A percentile compares a stretch with the other conserved stretches of the same genome.
phyloP scores from a whole-genome alignment of 306 rosid genomes.

The Pachyrhizus erosus region DNA sequence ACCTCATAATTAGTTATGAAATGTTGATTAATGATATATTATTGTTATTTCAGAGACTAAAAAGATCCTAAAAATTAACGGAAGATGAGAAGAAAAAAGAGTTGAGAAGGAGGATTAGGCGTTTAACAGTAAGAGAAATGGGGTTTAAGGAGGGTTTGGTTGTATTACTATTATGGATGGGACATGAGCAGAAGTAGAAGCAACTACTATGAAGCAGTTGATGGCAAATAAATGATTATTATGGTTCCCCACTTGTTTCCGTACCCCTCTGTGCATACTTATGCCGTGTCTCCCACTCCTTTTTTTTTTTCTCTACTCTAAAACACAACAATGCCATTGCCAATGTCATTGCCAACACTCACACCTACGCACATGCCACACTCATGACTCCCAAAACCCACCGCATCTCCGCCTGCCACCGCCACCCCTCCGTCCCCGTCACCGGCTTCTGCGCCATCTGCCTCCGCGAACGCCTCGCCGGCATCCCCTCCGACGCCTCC shows the following conservation, averaged over 20 bases:
- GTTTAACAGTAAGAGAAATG: too few relatives aligned
- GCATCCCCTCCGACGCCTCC: constrained; percentile 49
- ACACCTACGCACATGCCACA: background rate
- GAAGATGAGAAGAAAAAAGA: background rate
- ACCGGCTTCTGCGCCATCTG: constrained; percentile 89
- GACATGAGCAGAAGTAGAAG: too few relatives aligned
- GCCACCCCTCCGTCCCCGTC: constrained; percentile 71
- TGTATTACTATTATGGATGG: background rate
- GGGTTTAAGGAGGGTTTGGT: background rate
- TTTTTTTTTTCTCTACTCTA: background rate
- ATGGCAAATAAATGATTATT: background rate
- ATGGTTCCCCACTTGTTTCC: background rate
- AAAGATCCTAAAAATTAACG: too few relatives aligned
- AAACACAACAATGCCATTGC: background rate
- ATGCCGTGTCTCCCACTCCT: background rate
- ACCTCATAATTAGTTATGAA: too few relatives aligned
- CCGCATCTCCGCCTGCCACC: constrained; percentile 73
- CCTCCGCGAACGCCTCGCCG: constrained; percentile 85
- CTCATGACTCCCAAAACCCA: constrained; percentile 60
- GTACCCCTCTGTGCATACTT: constrained; percentile 5
- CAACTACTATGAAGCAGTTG: background rate
- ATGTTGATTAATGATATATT: too few relatives aligned
- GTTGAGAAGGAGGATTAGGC: background rate
- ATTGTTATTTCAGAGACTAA: too few relatives aligned
- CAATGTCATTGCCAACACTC: background rate